These are phyloP conservation scores for Byssothecium circinans DNA, from an alignment of 2,329 filamentous ascomycete genomes.

Conservation along the genomic window DNA sequence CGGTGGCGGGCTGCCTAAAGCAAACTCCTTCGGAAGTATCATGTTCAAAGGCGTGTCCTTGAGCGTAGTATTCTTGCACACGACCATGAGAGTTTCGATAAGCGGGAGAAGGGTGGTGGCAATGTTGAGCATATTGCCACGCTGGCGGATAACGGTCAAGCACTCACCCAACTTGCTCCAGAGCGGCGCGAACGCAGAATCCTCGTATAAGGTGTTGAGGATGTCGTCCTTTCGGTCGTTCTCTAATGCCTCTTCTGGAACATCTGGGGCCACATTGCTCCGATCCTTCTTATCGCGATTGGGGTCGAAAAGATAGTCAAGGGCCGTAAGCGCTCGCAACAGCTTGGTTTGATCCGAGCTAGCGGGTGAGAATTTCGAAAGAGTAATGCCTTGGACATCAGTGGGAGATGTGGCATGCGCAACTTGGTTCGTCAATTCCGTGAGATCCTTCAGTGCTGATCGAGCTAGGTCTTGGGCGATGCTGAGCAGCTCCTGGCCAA, in stretches of 20 bases:
- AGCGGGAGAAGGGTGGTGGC: slow-evolving; percentile 92
- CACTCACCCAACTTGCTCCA: slow-evolving; percentile 93
- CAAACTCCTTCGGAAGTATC: slow-evolving; percentile 62
- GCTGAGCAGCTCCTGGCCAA: slow-evolving; percentile 87
- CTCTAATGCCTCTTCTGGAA: slow-evolving; percentile 54
- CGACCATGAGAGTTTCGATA: slow-evolving; percentile 97
- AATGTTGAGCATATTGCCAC: slow-evolving; percentile 94
- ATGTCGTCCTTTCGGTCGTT: slow-evolving; percentile 77
- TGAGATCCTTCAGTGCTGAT: slow-evolving; percentile 80
- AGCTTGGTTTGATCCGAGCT: slow-evolving; percentile 97
- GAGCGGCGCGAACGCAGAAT: slow-evolving; percentile 82
- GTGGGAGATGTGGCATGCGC: slow-evolving; percentile 83
- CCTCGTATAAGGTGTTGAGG: slow-evolving; percentile 85
- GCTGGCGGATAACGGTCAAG: slow-evolving; percentile 81
- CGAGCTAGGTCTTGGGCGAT: slow-evolving; percentile 85
- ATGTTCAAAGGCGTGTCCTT: slow-evolving; percentile 62
- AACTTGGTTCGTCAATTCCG: slow-evolving; percentile 83
- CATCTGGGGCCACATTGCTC: slow-evolving; percentile 43
- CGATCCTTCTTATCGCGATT: slow-evolving; percentile 61
- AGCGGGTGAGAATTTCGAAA: slow-evolving; percentile 93
- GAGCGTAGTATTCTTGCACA: slow-evolving; percentile 94
- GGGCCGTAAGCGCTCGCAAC: slow-evolving; percentile 84
- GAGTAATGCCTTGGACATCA: slow-evolving; percentile 90
- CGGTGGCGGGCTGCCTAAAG: slow-evolving; percentile 73
- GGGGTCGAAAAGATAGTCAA: slow-evolving; percentile 92